Conservation (phyloP, 495 filamentous ascomycete species). For the Aspergillus bertholletiae region DNA sequence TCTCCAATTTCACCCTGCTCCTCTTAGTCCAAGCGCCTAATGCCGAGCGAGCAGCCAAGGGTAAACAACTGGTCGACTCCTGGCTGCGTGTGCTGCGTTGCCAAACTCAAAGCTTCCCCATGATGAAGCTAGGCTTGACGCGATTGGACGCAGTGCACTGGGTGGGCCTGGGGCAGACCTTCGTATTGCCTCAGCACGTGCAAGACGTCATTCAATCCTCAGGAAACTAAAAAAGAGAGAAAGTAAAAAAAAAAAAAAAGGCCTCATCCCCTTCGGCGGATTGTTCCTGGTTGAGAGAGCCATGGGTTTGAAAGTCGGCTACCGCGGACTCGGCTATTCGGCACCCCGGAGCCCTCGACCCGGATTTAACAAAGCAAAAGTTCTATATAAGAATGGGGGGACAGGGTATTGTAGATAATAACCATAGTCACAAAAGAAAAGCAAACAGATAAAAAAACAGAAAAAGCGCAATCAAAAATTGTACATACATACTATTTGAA, state of each 20-base stretch:
- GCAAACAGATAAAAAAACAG: too few relatives aligned
- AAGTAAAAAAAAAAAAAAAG: too few relatives aligned
- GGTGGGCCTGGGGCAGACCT: constrained; percentile 22
- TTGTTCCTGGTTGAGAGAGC: too few relatives aligned
- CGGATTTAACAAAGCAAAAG: background rate
- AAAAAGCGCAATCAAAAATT: too few relatives aligned
- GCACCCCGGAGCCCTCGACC: too few relatives aligned
- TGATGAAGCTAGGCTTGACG: constrained; percentile 30
- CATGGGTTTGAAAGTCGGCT: too few relatives aligned
- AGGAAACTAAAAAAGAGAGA: background rate
- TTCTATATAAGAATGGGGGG: background rate
- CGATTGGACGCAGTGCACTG: constrained; percentile 30
- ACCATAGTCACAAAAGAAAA: too few relatives aligned
- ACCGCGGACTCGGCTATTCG: background rate
- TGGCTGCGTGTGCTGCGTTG: constrained; percentile 30
- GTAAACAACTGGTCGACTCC: constrained; percentile 29
- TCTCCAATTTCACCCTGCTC: constrained; percentile 34
- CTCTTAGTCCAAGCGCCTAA: constrained; percentile 34
- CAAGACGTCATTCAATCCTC: constrained; percentile 13
- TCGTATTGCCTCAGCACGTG: constrained; percentile 28
- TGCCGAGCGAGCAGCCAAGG: constrained; percentile 23
- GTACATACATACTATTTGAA: too few relatives aligned
- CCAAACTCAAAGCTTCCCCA: constrained; percentile 27
- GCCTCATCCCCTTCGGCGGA: too few relatives aligned
- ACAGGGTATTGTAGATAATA: too few relatives aligned